Evolutionary conservation across 805 yeast genomes (phyloP).

Genomic region (Saccharomyces eubayanus): DNA sequence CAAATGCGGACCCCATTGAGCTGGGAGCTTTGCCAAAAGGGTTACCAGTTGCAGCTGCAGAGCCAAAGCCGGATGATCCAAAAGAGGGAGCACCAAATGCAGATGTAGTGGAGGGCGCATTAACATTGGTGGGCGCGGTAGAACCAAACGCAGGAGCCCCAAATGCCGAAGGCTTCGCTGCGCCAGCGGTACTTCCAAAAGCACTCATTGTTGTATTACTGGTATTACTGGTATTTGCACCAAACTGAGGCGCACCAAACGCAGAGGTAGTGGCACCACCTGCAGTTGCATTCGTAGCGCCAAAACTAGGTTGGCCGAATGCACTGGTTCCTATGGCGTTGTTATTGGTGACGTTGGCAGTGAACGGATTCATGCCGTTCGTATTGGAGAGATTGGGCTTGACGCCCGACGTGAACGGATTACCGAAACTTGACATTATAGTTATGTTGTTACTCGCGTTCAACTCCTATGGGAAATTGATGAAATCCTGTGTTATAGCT

Average conservation of each 20-base stretch:
- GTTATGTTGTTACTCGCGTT: background rate
- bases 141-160: slow-evolving; percentile 20
- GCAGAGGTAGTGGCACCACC: slow-evolving; percentile 1
- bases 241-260: slow-evolving; percentile 3
- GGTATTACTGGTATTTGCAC: background rate
- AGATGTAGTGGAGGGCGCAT: background rate
- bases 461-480: slow-evolving; percentile 31
- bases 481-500: slow-evolving; percentile 25
- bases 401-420: background rate
- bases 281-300: background rate
- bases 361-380: slow-evolving; percentile 10
- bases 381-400: slow-evolving; percentile 1
- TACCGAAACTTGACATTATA: background rate
- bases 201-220: background rate
- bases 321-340: slow-evolving; percentile 8
- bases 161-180: slow-evolving; percentile 7
- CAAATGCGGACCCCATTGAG: slow-evolving; percentile 2
- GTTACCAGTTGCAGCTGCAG: background rate
- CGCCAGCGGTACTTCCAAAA: background rate
- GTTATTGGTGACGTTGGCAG: slow-evolving; percentile 1
- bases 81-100: slow-evolving; percentile 21
- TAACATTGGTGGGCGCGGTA: slow-evolving; percentile 2
- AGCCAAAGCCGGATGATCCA: slow-evolving; percentile 14
- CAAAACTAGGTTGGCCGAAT: slow-evolving; percentile 10
- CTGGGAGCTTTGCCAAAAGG: slow-evolving; percentile 4